Evolutionary conservation across 169 alveolate genomes (phyloP).

Genomic region (Plasmodium relictum): DNA sequence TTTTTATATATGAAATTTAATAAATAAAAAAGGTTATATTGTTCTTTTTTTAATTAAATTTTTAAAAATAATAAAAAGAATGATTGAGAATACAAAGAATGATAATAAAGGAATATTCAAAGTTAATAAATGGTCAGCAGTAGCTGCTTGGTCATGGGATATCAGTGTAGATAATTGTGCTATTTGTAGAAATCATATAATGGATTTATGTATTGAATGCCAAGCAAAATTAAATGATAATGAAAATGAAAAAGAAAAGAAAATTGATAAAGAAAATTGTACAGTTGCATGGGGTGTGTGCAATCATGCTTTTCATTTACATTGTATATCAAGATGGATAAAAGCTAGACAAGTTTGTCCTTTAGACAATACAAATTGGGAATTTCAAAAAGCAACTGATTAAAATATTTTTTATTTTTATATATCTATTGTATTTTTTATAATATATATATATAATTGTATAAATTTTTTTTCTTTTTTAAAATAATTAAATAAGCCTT

Average conservation of each 20-base stretch:
- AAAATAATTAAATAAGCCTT: not conserved
- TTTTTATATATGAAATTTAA: not conserved
- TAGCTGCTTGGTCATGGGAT: constrained; percentile 99
- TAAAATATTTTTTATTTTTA: constrained; percentile 35
- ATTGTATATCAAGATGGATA: constrained; percentile 98
- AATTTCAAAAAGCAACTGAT: constrained; percentile 90
- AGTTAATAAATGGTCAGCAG: constrained; percentile 97
- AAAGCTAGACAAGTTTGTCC: constrained; percentile 99
- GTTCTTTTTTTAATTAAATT: not conserved
- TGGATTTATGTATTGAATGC: constrained; percentile 98
- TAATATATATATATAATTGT: not conserved
- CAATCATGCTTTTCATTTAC: constrained; percentile 99
- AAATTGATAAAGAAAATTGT: constrained; percentile 93
- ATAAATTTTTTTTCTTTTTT: not conserved
- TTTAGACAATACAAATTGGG: constrained; percentile 97
- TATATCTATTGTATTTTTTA: too few species aligned
- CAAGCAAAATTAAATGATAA: constrained; percentile 92
- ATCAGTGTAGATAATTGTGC: constrained; percentile 99
- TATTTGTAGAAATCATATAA: constrained; percentile 98
- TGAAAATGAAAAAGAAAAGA: constrained; percentile 68
- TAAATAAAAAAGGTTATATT: not conserved
- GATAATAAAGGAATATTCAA: constrained; percentile 79
- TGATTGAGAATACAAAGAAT: constrained; percentile 22
- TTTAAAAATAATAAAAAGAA: not conserved
- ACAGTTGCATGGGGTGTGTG: constrained; percentile 99